Conservation (phyloP, 768 basidiomycete genomes). For the Trametes cingulata region DNA sequence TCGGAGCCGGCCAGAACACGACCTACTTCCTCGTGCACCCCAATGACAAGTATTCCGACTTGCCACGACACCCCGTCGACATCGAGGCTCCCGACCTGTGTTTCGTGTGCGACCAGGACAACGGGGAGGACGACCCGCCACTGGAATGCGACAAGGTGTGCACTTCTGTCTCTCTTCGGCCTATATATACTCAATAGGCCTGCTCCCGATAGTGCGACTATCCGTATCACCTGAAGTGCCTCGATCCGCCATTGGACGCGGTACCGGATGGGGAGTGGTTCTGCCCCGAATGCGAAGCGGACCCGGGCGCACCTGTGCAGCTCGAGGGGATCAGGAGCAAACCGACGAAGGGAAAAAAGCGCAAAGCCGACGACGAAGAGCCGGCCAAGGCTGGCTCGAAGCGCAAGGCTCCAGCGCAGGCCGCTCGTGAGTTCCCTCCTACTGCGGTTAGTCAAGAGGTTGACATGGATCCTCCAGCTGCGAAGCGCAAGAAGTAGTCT, state of each 20-base stretch:
- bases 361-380: constrained; percentile 31
- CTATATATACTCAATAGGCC: background rate
- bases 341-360: constrained; percentile 20
- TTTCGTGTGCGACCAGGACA: constrained; percentile 67
- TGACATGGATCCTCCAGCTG: constrained; percentile 24
- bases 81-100: constrained; percentile 69
- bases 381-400: constrained; percentile 34
- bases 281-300: constrained; percentile 70
- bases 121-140: constrained; percentile 69
- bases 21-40: constrained; percentile 82
- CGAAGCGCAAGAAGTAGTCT: constrained; percentile 42
- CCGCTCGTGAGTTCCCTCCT: constrained; percentile 16
- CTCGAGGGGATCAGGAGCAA: constrained; percentile 22
- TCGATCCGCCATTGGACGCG: constrained; percentile 70
- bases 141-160: constrained; percentile 90
- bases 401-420: constrained; percentile 45
- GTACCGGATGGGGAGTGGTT: constrained; percentile 94
- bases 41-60: constrained; percentile 69
- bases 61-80: constrained; percentile 79
- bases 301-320: constrained; percentile 52
- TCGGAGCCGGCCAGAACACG: constrained; percentile 86
- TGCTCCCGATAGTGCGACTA: constrained; percentile 70
- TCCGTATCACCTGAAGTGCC: constrained; percentile 83
- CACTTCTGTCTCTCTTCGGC: background rate
- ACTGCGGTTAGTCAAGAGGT: no score